A percentile compares a stretch with the other conserved stretches of the same genome.
Evolutionary conservation across 352 stramenopile genomes (phyloP).

Genomic region (Pythium rhizo-oryzae): DNA sequence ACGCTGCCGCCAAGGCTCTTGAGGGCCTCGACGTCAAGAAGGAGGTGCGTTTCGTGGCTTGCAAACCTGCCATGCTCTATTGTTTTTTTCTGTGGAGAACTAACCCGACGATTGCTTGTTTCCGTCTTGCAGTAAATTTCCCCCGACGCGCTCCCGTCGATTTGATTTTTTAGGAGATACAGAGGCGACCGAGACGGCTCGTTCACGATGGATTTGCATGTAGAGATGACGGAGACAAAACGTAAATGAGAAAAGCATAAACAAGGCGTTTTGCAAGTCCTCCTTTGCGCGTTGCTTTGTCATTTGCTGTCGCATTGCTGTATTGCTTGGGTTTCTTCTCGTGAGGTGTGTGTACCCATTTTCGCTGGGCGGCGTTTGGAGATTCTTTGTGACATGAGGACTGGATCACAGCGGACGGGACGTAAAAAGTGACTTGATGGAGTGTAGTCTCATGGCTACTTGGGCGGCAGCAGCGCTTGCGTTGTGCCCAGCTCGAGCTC

Average conservation of each 20-base stretch:
- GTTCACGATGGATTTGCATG: slow-evolving; percentile 25
- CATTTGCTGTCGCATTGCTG: neutral
- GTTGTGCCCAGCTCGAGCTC: slow-evolving; percentile 37
- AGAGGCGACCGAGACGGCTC: slow-evolving; percentile 15
- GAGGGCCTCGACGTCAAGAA: slow-evolving; percentile 92
- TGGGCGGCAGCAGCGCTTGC: slow-evolving; percentile 10
- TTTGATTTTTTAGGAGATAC: slow-evolving; percentile 39
- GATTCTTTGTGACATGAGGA: slow-evolving; percentile 8
- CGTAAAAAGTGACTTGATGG: neutral
- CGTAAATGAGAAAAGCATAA: slow-evolving; percentile 21
- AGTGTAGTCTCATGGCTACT: too few relatives aligned
- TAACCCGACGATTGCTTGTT: neutral
- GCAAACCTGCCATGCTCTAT: too few relatives aligned
- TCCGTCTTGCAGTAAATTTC: slow-evolving; percentile 25
- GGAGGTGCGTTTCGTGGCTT: slow-evolving; percentile 72
- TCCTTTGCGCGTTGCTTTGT: neutral
- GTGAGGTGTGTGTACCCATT: slow-evolving; percentile 16
- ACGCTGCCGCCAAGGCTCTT: slow-evolving; percentile 93
- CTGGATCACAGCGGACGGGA: neutral
- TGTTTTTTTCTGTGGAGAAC: too few relatives aligned
- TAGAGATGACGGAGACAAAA: slow-evolving; percentile 31
- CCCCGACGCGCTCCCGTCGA: slow-evolving; percentile 27
- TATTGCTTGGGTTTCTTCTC: too few relatives aligned
- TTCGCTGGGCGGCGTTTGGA: neutral
- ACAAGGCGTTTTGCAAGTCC: slow-evolving; percentile 26